phyloP scores from a whole-genome alignment of 169 alveolate genomes.

The Plasmodium inui region DNA sequence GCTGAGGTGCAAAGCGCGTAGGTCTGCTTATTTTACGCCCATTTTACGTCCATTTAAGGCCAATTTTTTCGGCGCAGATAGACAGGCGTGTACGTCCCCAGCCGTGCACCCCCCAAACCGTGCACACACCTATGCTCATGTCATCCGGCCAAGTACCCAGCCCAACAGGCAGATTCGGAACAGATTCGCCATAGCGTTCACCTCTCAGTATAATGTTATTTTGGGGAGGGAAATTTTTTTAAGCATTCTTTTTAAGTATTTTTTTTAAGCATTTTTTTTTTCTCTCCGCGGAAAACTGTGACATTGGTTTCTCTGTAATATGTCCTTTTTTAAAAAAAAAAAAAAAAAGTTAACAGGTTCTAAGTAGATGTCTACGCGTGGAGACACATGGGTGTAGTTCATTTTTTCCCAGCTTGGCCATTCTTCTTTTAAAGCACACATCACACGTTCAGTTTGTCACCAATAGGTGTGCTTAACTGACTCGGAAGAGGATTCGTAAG shows the following conservation, averaged over 20 bases:
- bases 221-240: background rate
- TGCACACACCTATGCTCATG: background rate
- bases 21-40: background rate
- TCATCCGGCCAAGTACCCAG: background rate
- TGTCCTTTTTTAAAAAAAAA: background rate
- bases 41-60: no score
- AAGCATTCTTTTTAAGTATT: background rate
- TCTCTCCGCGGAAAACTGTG: background rate
- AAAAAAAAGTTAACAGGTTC: slow-evolving; percentile 1
- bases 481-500: background rate
- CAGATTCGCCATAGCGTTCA: background rate
- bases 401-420: background rate
- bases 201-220: background rate
- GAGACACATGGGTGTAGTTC: slow-evolving; percentile 2
- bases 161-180: background rate
- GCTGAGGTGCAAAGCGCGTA: background rate
- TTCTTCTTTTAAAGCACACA: background rate
- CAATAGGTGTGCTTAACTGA: background rate
- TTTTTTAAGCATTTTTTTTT: background rate
- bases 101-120: background rate
- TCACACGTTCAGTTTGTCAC: background rate
- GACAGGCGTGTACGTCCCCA: background rate
- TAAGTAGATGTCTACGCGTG: background rate
- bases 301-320: background rate
- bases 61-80: background rate